Conservation (phyloP, 345 rosid genomes). For the Eucalyptus polyanthemos region DNA sequence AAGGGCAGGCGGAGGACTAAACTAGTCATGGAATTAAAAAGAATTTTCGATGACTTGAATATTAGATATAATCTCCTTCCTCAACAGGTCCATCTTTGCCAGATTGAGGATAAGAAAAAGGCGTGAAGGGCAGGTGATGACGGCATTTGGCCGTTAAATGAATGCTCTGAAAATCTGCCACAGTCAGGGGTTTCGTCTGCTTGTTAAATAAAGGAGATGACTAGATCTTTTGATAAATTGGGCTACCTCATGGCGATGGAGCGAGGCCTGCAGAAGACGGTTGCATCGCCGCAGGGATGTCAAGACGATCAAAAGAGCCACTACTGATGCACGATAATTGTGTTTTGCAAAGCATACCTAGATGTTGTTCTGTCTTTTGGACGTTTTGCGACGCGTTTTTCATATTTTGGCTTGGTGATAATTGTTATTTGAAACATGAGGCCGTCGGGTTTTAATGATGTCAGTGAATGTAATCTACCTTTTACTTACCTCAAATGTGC, state of each 20-base stretch:
- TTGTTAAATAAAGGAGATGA: background rate
- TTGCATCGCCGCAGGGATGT: background rate
- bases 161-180: background rate
- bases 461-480: background rate
- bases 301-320: background rate
- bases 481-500: background rate
- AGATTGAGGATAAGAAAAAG: background rate
- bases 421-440: background rate
- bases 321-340: background rate
- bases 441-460: background rate
- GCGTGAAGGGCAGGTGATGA: background rate
- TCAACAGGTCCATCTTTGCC: slow-evolving; percentile 32
- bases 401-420: background rate
- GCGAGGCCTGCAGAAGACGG: background rate
- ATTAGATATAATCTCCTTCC: slow-evolving; percentile 43
- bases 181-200: background rate
- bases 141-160: background rate
- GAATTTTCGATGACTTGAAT: slow-evolving; percentile 36
- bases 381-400: background rate
- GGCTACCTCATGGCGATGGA: background rate
- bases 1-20: slow-evolving; percentile 39
- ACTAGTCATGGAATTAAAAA: slow-evolving; percentile 37
- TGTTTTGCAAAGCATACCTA: background rate
- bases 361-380: background rate
- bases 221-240: background rate